These are phyloP conservation scores for Fusarium nelsonii DNA, from an alignment of 2,329 filamentous ascomycete genomes.

Conservation along the genomic window DNA sequence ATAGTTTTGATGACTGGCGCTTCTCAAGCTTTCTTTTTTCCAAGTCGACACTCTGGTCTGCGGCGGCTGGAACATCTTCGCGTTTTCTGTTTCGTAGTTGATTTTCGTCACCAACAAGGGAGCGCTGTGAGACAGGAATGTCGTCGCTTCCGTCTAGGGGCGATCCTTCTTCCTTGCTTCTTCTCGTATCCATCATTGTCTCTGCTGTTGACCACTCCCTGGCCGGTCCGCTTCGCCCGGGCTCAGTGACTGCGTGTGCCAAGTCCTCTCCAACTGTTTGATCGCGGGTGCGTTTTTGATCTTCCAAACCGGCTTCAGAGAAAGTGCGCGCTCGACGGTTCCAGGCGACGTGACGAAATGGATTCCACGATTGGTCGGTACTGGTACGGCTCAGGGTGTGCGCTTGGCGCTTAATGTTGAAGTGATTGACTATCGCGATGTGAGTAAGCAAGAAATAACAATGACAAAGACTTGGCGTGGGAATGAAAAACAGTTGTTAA, in stretches of 20 bases:
- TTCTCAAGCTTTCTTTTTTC: slow-evolving; percentile 53
- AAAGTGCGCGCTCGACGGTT: slow-evolving; percentile 43
- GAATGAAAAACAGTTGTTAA: not conserved
- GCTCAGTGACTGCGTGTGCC: slow-evolving; percentile 54
- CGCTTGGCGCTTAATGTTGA: slow-evolving; percentile 59
- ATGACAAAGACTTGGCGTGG: not conserved
- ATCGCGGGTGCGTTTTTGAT: slow-evolving; percentile 44
- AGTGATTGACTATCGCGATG: slow-evolving; percentile 58
- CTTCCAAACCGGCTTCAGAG: slow-evolving; percentile 52
- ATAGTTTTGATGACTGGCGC: slow-evolving; percentile 58
- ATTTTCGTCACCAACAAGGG: slow-evolving; percentile 38
- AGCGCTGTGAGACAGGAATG: slow-evolving; percentile 35
- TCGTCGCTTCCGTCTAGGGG: slow-evolving; percentile 41
- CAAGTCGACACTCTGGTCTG: slow-evolving; percentile 28
- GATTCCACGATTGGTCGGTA: slow-evolving; percentile 57
- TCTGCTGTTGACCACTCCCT: slow-evolving; percentile 47
- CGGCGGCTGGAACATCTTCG: slow-evolving; percentile 34
- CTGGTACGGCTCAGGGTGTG: slow-evolving; percentile 57
- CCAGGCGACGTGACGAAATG: slow-evolving; percentile 59
- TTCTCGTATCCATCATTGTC: slow-evolving; percentile 40
- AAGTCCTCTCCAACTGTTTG: slow-evolving; percentile 48
- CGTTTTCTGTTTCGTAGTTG: slow-evolving; percentile 51
- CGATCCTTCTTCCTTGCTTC: slow-evolving; percentile 26
- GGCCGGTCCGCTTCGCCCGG: slow-evolving; percentile 42
- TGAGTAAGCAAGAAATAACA: slow-evolving; percentile 6